These are phyloP conservation scores for Catunica adiposa DNA, from an alignment of 2,329 filamentous ascomycete species.

Conservation along the genomic window DNA sequence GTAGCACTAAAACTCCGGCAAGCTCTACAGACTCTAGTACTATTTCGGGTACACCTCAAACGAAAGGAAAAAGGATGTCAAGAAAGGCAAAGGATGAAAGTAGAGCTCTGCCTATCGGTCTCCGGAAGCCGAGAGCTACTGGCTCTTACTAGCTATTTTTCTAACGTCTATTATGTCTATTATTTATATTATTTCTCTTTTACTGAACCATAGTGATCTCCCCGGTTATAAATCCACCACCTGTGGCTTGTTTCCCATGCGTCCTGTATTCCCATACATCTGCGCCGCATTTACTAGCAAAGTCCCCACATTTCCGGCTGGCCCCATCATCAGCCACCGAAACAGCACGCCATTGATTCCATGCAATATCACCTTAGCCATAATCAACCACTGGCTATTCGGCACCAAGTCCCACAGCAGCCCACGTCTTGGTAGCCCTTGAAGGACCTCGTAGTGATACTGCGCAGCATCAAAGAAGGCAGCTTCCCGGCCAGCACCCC, in stretches of 20 bases:
- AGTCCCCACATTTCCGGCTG: conserved; percentile 31
- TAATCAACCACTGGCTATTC: conserved; percentile 30
- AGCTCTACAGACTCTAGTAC: background rate
- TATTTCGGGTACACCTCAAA: background rate
- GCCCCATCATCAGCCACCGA: conserved; percentile 40
- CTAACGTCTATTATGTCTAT: too few relatives aligned
- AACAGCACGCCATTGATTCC: conserved; percentile 33
- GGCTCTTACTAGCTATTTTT: background rate
- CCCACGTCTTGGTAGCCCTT: conserved; percentile 28
- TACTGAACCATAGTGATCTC: too few relatives aligned
- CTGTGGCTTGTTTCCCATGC: conserved; percentile 25
- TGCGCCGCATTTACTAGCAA: conserved; percentile 42
- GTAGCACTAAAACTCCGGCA: background rate
- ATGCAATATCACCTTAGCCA: conserved; percentile 27
- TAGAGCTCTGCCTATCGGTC: background rate
- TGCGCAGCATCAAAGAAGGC: conserved; percentile 64
- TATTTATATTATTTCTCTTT: background rate
- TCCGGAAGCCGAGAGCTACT: background rate
- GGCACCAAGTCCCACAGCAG: conserved; percentile 30
- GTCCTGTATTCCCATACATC: conserved; percentile 36
- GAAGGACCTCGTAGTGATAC: conserved; percentile 50
- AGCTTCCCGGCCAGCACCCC: conserved; percentile 50
- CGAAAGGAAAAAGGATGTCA: background rate
- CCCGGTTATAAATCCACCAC: conserved; percentile 17
- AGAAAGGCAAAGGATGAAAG: background rate